These are phyloP conservation scores for Acanthamoeba polyphaga DNA, from an alignment of 208 protist species.

Conservation along the genomic window DNA sequence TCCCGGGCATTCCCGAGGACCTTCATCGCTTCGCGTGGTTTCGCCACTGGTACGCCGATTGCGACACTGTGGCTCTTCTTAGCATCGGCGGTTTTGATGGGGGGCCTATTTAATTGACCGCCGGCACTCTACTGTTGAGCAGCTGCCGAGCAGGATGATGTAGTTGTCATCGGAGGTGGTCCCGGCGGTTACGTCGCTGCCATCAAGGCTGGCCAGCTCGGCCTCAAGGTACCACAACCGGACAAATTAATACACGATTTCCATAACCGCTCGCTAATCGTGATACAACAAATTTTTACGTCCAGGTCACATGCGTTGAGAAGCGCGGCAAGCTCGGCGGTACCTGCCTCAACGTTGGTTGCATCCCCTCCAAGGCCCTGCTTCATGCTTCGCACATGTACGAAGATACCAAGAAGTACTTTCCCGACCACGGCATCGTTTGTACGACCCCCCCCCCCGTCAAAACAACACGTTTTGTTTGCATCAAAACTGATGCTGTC, in stretches of 20 bases:
- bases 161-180: constrained; percentile 99
- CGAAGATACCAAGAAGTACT: constrained; percentile 96
- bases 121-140: background rate
- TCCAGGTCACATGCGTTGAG: constrained; percentile 97
- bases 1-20: background rate
- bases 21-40: background rate
- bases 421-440: constrained; percentile 94
- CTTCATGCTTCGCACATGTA: constrained; percentile 99
- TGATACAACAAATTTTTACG: background rate
- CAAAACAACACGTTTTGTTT: background rate
- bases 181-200: constrained; percentile 99
- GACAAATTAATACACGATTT: background rate
- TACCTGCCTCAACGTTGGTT: constrained; percentile 99
- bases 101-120: background rate
- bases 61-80: background rate
- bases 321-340: constrained; percentile 97
- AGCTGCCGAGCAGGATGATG: constrained; percentile 92
- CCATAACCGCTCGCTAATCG: too few relatives aligned
- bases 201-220: constrained; percentile 99
- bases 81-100: background rate
- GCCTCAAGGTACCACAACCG: constrained; percentile 92
- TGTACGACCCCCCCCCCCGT: constrained; percentile 44
- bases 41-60: background rate
- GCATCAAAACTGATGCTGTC: background rate
- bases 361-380: constrained; percentile 99